Percentiles rank a stretch among this genome's conserved stretches.
These are phyloP conservation scores for Hypseocharis bilobata DNA, from an alignment of 441 rosid genomes.

Conservation along the genomic window DNA sequence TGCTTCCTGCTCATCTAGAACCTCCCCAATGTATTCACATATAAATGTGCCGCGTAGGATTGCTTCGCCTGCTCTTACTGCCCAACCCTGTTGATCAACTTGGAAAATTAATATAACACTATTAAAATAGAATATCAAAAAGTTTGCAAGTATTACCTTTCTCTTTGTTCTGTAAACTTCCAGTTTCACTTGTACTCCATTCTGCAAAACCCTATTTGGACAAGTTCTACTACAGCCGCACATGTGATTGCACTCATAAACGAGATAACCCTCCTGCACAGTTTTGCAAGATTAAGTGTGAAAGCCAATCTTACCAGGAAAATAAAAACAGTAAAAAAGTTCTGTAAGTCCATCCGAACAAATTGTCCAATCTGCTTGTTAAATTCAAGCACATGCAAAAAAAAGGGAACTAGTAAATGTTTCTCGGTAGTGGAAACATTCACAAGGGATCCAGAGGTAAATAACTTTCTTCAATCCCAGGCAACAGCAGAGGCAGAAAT, in stretches of 20 bases:
- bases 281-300: conserved; percentile 15
- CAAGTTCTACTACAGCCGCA: conserved; percentile 72
- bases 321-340: neutral
- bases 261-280: conserved; percentile 91
- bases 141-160: conserved; percentile 47
- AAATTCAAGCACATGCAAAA: neutral
- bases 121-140: conserved; percentile 11
- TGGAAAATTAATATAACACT: conserved; percentile 7
- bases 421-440: neutral
- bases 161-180: conserved; percentile 72
- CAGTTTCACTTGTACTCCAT: conserved; percentile 58
- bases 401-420: conserved; percentile 1
- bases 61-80: conserved; percentile 74
- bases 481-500: conserved; percentile 7
- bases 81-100: conserved; percentile 73
- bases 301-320: conserved; percentile 13
- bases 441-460: neutral
- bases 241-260: conserved; percentile 83
- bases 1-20: conserved; percentile 61
- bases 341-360: neutral
- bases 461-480: neutral
- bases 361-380: conserved; percentile 4
- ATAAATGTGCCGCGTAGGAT: conserved; percentile 78
- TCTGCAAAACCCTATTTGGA: conserved; percentile 87
- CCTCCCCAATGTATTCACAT: conserved; percentile 80